Evolutionary conservation across 768 basidiomycete species (phyloP), one percentile per base, ranked within the genome.

Genomic region (Trametes maxima): DNA sequence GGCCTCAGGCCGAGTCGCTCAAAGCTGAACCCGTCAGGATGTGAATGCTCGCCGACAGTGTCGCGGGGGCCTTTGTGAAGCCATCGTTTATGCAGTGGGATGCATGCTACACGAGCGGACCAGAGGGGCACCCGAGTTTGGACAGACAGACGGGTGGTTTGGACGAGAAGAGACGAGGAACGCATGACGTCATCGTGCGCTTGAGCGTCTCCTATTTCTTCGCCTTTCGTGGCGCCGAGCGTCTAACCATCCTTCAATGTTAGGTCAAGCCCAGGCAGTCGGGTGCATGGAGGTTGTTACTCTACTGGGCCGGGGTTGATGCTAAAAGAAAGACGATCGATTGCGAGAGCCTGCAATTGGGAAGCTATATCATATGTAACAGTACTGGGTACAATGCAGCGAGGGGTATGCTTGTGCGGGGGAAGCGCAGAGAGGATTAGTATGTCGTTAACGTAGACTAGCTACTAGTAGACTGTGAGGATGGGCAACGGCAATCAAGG

Each of bases 1-100:
- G 77, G 74, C 53, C 79, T 77, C 22, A 91, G 73, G 19, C 87
- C 87, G 6, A 85, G 74, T 17, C 77, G 75, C 68, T 81, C 78
- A 59, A 88, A 88, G 6, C 77, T 63, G 52, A 43, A 54, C 37
- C 58, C 56, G 61, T 46, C 49, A 36, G 47, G 39, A 21, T 46
- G 63, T 1, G 37, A n/a, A 22, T 55, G 50, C 35, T 39, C 51
- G 28, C 24, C 42, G 45, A 62, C 61, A n/a, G 50, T 53, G 55
- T 62, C 61, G 33, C 55, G 55, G 5, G 61, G 51, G 14, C 55
- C 61, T 51, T 57, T 57, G 37, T 57, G 55, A 10, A 53, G 53
- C 25, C 10, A 19, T 35, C 61, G 43, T 11, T 16, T 2, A 11
- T 35, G 19, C 5, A 25, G 54, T 47, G 54, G 37, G n/a, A 48